A percentile compares a stretch with the other conserved stretches of the same genome.
Conservation (phyloP, 345 rosid genomes). For the Dipteronia dyeriana region DNA sequence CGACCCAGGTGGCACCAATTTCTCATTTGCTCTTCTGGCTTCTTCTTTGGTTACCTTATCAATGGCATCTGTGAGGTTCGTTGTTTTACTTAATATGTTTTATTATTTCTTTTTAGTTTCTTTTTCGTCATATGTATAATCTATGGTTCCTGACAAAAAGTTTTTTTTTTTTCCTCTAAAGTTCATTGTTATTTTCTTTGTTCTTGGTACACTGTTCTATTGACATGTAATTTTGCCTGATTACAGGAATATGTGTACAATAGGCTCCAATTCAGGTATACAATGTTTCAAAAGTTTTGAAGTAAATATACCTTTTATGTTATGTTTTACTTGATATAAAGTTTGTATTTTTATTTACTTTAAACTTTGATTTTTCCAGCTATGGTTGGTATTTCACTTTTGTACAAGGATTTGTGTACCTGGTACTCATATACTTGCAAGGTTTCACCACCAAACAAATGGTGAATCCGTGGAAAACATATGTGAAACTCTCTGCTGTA, state of each 20-base stretch:
- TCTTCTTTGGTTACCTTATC: conserved; percentile 94
- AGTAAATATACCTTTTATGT: not conserved
- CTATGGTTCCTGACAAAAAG: conserved; percentile 13
- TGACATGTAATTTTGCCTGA: not conserved
- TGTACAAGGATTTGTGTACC: conserved; percentile 80
- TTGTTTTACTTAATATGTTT: not conserved
- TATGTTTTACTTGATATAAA: not conserved
- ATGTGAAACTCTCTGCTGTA: conserved; percentile 76
- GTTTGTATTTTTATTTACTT: not conserved
- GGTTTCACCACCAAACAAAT: conserved; percentile 82
- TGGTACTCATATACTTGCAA: conserved; percentile 63
- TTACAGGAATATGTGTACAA: conserved; percentile 91
- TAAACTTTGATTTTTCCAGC: conserved; percentile 42
- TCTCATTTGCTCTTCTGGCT: conserved; percentile 87
- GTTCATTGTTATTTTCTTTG: not conserved
- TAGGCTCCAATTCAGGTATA: conserved; percentile 86
- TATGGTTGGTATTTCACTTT: conserved; percentile 59
- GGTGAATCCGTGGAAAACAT: conserved; percentile 89
- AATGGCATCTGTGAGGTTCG: conserved; percentile 95
- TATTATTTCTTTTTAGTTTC: conserved; percentile 3
- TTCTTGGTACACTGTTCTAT: conserved; percentile 1
- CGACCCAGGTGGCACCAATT: conserved; percentile 82
- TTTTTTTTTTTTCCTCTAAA: too few relatives aligned
- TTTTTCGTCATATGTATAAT: not conserved
- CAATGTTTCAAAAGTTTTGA: not conserved